These are phyloP conservation scores for Paecilomyces fulvus DNA, from an alignment of 2,329 filamentous ascomycete genomes.

Conservation along the genomic window DNA sequence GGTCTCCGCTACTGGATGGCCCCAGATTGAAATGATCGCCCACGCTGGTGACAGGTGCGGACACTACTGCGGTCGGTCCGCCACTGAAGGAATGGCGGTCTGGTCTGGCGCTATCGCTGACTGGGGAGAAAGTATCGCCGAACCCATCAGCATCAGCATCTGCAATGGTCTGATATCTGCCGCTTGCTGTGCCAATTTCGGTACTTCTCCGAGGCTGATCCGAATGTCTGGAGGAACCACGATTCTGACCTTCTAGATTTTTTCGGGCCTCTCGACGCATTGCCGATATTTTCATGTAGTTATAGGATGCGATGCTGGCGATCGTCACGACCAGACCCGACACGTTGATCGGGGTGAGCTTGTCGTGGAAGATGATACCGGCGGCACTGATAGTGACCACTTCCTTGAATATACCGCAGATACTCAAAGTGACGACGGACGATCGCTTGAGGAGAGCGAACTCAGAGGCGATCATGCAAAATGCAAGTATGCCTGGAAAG, in stretches of 20 bases:
- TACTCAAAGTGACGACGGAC: constrained; percentile 88
- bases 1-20: background rate
- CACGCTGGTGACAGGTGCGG: constrained; percentile 22
- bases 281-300: constrained; percentile 84
- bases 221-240: constrained; percentile 10
- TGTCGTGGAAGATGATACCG: constrained; percentile 79
- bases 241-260: constrained; percentile 23
- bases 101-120: background rate
- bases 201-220: constrained; percentile 12
- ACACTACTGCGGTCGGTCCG: constrained; percentile 15
- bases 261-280: constrained; percentile 70
- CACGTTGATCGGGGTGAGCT: constrained; percentile 78
- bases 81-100: constrained; percentile 22
- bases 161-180: constrained; percentile 18
- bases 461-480: constrained; percentile 93
- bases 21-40: constrained; percentile 10
- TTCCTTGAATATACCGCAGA: constrained; percentile 98
- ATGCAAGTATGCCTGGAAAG: constrained; percentile 85
- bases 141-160: constrained; percentile 15
- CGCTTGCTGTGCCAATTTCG: constrained; percentile 4
- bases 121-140: background rate
- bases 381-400: constrained; percentile 91
- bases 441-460: constrained; percentile 93
- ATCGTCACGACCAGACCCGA: constrained; percentile 83
- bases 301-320: constrained; percentile 77